Base-by-base conservation (phyloP, 192 early-diverging fungal genomes). In the Mortierella hygrophila region DNA sequence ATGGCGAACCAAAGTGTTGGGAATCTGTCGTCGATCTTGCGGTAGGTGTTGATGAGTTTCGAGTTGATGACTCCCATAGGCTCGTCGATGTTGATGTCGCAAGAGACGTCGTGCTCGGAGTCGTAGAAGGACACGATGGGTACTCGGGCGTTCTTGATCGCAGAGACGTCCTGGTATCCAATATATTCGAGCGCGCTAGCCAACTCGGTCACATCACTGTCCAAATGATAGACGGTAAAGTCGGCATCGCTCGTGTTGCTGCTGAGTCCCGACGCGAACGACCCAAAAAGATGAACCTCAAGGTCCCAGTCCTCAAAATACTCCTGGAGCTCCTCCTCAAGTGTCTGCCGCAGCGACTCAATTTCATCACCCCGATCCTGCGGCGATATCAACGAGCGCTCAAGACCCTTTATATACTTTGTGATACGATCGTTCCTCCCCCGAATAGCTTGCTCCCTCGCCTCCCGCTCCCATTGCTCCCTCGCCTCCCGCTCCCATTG, bases 61-160 rank as follows among this genome's bases (percentile, higher is more conserved):
- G 77, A 72, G 40, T 70, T 72, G 26, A 37, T n/a, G 63, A 55
- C 42, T 10, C 69, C 70, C 21, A 57, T 18, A 13, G n/a, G 21
- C 13, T 79, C 35, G n/a, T 79, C 40, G 37, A 79, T 47, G n/a
- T 49, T 57, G 37, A 70, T 70, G 52, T 79, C 70, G 70, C 77
- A 79, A 5, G 26, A 15, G 16, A 79, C 15, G 1, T n/a, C 37
- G 32, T 40, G 10, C 5, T 47, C 15, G 15, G 49, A 52, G n/a
- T 79, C 35, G n/a, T 29, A 32, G 44, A 79, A 79, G 37, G 35
- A 42, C 11, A 32, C 52, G 44, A 79, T 57, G 0, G 77, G 77
- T 0, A 79, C 26, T 0, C 46, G 65, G 4, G 77, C 77, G n/a
- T 70, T 54, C 4, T 6, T 23, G 49, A 79, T 60, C 8, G 38